A percentile compares a stretch with the other conserved stretches of the same genome.
These are phyloP conservation scores for Parietaria judaica DNA, from an alignment of 306 rosid genomes.

Conservation along the genomic window DNA sequence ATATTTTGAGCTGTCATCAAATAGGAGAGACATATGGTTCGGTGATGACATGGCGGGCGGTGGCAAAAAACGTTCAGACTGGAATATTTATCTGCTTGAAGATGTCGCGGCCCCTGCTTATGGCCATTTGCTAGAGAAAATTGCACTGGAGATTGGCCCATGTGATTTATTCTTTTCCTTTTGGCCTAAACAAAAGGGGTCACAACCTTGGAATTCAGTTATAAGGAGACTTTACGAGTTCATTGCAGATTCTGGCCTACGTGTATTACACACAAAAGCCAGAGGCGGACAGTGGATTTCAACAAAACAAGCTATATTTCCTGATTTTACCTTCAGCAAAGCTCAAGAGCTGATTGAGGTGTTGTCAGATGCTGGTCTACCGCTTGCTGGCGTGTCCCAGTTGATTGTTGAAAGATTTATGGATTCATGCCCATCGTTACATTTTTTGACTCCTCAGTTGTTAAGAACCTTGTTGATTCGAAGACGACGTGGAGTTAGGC, in stretches of 20 bases:
- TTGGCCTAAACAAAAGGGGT: constrained; percentile 70
- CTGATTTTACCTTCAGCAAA: constrained; percentile 75
- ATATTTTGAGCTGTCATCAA: constrained; percentile 91
- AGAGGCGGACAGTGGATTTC: constrained; percentile 97
- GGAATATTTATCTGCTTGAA: constrained; percentile 93
- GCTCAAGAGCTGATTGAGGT: constrained; percentile 60
- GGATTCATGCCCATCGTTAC: constrained; percentile 76
- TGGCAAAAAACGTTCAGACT: constrained; percentile 94
- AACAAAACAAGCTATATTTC: constrained; percentile 80
- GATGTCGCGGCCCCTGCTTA: constrained; percentile 94
- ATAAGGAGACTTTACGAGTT: constrained; percentile 59
- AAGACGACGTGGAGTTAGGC: constrained; percentile 81
- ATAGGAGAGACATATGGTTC: constrained; percentile 98
- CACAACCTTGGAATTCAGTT: constrained; percentile 88
- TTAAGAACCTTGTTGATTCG: constrained; percentile 66
- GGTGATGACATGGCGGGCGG: constrained; percentile 97
- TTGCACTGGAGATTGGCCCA: constrained; percentile 80
- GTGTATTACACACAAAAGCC: constrained; percentile 75
- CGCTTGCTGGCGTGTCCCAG: constrained; percentile 58
- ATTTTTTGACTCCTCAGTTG: constrained; percentile 78
- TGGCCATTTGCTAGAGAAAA: constrained; percentile 79
- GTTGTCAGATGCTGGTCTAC: constrained; percentile 70
- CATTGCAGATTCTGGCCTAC: constrained; percentile 64
- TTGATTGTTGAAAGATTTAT: constrained; percentile 65
- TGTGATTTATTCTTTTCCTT: constrained; percentile 77